Evolutionary conservation across 257 asterid genomes (phyloP).

Genomic region (Primulina eburnea): DNA sequence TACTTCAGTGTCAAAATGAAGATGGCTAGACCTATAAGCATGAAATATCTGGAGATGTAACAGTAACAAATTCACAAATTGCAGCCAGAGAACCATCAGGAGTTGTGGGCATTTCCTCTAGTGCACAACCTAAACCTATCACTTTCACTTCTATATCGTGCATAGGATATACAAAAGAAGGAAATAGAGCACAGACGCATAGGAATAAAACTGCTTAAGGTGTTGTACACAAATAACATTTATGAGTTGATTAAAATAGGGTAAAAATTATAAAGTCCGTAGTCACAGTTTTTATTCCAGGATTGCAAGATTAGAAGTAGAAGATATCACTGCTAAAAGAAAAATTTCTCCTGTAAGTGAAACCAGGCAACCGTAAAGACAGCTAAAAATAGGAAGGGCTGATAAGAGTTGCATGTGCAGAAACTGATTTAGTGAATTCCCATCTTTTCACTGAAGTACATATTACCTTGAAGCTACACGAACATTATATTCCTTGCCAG

Average conservation of each 20-base stretch:
- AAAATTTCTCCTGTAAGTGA: not conserved
- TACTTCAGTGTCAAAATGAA: not conserved
- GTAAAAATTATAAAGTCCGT: not conserved
- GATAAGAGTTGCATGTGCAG: not conserved
- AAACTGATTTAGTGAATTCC: not conserved
- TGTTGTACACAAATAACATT: not conserved
- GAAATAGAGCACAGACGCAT: not conserved
- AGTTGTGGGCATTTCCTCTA: not conserved
- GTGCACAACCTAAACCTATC: not conserved
- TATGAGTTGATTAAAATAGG: not conserved
- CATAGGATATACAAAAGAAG: not conserved
- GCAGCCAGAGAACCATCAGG: not conserved
- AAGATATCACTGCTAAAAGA: not conserved
- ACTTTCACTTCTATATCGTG: not conserved
- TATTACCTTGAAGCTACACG: conserved; percentile 82
- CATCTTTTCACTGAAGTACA: not conserved
- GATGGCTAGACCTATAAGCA: not conserved
- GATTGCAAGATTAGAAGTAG: not conserved
- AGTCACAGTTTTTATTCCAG: not conserved
- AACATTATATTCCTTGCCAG: conserved; percentile 74
- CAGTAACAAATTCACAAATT: not conserved
- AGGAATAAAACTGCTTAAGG: not conserved
- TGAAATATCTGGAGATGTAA: not conserved
- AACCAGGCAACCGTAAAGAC: not conserved
- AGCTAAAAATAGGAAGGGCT: not conserved